Conservation (phyloP, 1,139 yeast species). For the Candida gigantensis region DNA sequence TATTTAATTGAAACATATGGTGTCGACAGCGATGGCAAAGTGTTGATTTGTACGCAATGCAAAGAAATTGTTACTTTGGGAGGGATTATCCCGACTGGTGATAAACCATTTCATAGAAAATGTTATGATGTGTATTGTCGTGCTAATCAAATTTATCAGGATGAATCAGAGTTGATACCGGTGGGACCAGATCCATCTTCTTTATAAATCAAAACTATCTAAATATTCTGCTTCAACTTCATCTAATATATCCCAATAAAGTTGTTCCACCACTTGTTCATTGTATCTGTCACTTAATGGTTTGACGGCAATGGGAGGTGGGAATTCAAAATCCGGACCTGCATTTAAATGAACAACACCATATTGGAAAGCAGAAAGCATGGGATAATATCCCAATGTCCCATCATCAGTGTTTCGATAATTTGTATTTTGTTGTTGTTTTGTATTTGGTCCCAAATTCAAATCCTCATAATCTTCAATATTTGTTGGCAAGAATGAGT, state of each 20-base stretch:
- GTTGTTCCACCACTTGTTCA: constrained; percentile 76
- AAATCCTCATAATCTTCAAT: constrained; percentile 27
- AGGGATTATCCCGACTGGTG: constrained; percentile 21
- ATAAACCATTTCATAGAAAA: constrained; percentile 41
- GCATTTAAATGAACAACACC: constrained; percentile 74
- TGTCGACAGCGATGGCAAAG: constrained; percentile 34
- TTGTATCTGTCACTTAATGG: constrained; percentile 64
- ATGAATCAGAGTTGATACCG: constrained; percentile 11
- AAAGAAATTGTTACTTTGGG: constrained; percentile 61
- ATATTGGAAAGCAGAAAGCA: constrained; percentile 77
- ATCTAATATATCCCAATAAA: constrained; percentile 80
- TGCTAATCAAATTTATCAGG: constrained; percentile 13
- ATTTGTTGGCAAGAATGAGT: constrained; percentile 69
- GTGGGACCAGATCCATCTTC: constrained; percentile 25
- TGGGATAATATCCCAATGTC: constrained; percentile 86
- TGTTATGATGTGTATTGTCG: constrained; percentile 47
- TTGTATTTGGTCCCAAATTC: constrained; percentile 32
- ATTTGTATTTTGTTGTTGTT: constrained; percentile 49
- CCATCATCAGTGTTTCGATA: constrained; percentile 73
- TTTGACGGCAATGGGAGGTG: constrained; percentile 36
- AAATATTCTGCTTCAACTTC: constrained; percentile 73
- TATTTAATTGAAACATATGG: constrained; percentile 50
- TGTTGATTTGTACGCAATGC: constrained; percentile 55
- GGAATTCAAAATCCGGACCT: constrained; percentile 63
- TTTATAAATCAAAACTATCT: constrained; percentile 41